Base-by-base conservation (phyloP, 1,284 basidiomycete species). In the Sporisorium graminicola region DNA sequence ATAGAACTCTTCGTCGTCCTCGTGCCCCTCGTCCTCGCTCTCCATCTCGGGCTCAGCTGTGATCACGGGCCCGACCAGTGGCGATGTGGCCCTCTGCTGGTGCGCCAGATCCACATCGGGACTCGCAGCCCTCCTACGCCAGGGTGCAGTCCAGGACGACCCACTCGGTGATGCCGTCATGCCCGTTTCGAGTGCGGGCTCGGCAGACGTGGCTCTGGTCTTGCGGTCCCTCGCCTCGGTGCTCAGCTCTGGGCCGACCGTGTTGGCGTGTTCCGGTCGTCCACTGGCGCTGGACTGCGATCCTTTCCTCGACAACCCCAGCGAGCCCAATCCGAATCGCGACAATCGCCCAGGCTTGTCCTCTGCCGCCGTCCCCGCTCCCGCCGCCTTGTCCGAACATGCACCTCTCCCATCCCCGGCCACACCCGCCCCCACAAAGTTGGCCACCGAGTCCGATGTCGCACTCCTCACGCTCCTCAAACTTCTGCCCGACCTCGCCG, bases 401-500 rank as follows among this genome's bases (percentile, higher is more conserved):
- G n/a, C n/a, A n/a, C 29, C 50, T 37, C 29, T 50, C 13, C 44
- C 66, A 37, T 46, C 67, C 22, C 52, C n/a, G n/a, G n/a, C n/a
- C n/a, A n/a, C n/a, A n/a, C n/a, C 62, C 0, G 3, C 44, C 7
- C 14, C 31, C 31, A 10, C 59, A 42, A 40, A 18, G n/a, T n/a
- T n/a, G n/a, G n/a, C 37, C 37, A 2, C 22, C 47, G 66, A 58
- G 22, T 80, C 69, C 16, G 71, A 69, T 12, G 77, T 73, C 14
- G 56, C 75, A 35, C 76, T 20, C 26, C 58, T 52, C 1, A 74
- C 61, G 62, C 66, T 62, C 52, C 57, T 37, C 64, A 77, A 26
- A 42, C 69, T 55, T 31, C 65, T 63, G 51, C 98, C 95, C 0
- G 93, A 95, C 1, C 93, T 90, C 2, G 96, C 95, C 57, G 93